phyloP scores from a whole-genome alignment of 306 rosid genomes.

The Medicago arabica region DNA sequence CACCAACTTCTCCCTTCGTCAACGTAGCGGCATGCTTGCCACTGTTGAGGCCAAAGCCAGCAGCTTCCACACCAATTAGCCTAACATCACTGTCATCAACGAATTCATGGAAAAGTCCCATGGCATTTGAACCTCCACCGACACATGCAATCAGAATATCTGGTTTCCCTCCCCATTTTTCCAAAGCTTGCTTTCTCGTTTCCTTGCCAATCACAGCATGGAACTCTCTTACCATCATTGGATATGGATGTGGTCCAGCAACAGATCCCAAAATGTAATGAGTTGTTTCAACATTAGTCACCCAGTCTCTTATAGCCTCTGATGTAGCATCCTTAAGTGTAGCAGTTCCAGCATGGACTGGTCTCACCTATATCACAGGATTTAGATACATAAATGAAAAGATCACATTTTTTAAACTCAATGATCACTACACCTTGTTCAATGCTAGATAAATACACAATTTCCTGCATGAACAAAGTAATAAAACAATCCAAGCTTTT shows the following conservation, averaged over 20 bases:
- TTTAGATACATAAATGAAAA: conserved; percentile 21
- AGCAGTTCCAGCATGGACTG: conserved; percentile 95
- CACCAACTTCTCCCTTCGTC: conserved; percentile 89
- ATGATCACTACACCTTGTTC: conserved; percentile 12
- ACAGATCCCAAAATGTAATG: conserved; percentile 98
- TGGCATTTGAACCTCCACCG: conserved; percentile 98
- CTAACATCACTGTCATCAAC: conserved; percentile 78
- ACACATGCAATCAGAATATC: conserved; percentile 90
- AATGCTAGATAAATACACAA: conserved; percentile 31
- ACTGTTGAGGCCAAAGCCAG: conserved; percentile 90
- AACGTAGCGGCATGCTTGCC: conserved; percentile 98
- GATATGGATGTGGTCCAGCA: conserved; percentile 99
- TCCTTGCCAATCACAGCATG: conserved; percentile 93
- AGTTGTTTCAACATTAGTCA: conserved; percentile 96
- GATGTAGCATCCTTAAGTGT: conserved; percentile 98
- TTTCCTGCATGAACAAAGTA: conserved; percentile 22
- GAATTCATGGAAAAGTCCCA: conserved; percentile 91
- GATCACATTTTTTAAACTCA: conserved; percentile 24
- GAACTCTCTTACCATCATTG: conserved; percentile 98
- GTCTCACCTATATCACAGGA: conserved; percentile 65
- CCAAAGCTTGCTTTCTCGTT: conserved; percentile 92
- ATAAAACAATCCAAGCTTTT: neutral
- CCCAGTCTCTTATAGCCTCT: conserved; percentile 99
- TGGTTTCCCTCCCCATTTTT: conserved; percentile 97
- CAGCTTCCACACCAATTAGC: conserved; percentile 94